Base-by-base conservation (phyloP, 371 early-diverging fungal species). In the Lichtheimia hyalospora region DNA sequence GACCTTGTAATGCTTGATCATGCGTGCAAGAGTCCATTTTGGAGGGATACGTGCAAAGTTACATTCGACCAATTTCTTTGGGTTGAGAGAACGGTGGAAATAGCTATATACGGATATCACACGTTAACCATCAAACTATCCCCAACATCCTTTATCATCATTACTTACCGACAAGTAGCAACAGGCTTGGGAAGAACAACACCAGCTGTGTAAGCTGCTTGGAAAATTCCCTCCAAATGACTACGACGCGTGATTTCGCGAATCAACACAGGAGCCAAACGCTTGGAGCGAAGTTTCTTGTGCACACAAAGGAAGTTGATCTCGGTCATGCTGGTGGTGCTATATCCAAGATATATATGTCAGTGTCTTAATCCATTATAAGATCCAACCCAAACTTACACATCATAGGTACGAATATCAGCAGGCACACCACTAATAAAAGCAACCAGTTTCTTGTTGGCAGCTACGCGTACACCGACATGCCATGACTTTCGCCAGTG, bases 281-380 rank as follows among this genome's bases (percentile, higher is more conserved):
- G 90, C 75, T 97, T 96, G 49, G 89, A 88, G 48, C 99, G 89
- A 48, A 98, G 89, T 67, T 92, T 91, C 82, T 95, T 97, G 77
- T 95, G 94, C 42, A 99, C 83, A 73, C 99, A 99, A 57, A 99
- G 79, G 70, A 98, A 99, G 87, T 99, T 99, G 82, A 99, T 97
- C 64, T 96, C 97, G 8, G 94, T 95, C 75, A 97, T 80, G 40
- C 77, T 72, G 51, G 82, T 82, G 5, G 70, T 62, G 43, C 84
- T 75, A 59, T 43, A 64, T 28, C 34, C 10, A 8, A 34, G 0
- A 8, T 5, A 27, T 27, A 5, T 2, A 6, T 34, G 34, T 34
- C 8, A 34, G 34, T 34, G 10, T 10, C 34, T 1, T 2, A 6
- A 4, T 34, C 10, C 34, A 8, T 34, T 34, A 10, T 8, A 8